A percentile compares a stretch with the other conserved stretches of the same genome.
Evolutionary conservation across 2,329 filamentous ascomycete genomes (phyloP).

Genomic region (Passalora sequoiae): DNA sequence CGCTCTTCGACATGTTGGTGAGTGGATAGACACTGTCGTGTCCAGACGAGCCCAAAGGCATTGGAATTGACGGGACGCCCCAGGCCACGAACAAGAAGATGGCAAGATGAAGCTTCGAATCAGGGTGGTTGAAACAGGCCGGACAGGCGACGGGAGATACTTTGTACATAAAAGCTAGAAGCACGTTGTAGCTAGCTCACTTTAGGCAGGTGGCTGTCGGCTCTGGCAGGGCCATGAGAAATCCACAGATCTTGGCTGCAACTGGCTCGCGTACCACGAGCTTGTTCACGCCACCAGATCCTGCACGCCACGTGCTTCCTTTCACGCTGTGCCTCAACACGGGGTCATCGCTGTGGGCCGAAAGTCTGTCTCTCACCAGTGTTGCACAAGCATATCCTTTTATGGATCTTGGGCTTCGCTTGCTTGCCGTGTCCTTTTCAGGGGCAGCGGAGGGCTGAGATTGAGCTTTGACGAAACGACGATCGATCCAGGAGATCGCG

Average conservation of each 20-base stretch:
- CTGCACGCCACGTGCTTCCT: conserved; percentile 1
- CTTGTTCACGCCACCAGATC: not conserved
- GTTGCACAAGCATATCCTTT: too few relatives aligned
- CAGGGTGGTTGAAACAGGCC: not conserved
- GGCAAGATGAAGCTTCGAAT: too few relatives aligned
- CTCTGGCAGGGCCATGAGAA: not conserved
- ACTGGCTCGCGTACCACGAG: too few relatives aligned
- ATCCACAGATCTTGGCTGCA: not conserved
- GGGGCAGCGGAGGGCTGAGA: too few relatives aligned
- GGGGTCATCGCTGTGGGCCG: not conserved
- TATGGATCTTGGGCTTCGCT: too few relatives aligned
- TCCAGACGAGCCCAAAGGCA: conserved; percentile 5
- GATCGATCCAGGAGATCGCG: too few relatives aligned
- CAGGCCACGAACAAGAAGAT: too few relatives aligned
- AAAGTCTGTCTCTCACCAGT: not conserved
- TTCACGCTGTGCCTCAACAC: not conserved
- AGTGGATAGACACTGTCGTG: conserved; percentile 1
- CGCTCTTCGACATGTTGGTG: conserved; percentile 8
- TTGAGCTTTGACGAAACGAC: too few relatives aligned
- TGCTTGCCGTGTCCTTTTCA: too few relatives aligned
- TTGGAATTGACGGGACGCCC: too few relatives aligned
- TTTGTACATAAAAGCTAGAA: not conserved
- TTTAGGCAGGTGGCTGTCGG: conserved; percentile 3
- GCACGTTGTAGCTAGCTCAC: not conserved
- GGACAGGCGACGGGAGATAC: not conserved